Evolutionary conservation across 108 stramenopile species (phyloP), one percentile per base, ranked within the genome.

Genomic region (Tribonema minus): DNA sequence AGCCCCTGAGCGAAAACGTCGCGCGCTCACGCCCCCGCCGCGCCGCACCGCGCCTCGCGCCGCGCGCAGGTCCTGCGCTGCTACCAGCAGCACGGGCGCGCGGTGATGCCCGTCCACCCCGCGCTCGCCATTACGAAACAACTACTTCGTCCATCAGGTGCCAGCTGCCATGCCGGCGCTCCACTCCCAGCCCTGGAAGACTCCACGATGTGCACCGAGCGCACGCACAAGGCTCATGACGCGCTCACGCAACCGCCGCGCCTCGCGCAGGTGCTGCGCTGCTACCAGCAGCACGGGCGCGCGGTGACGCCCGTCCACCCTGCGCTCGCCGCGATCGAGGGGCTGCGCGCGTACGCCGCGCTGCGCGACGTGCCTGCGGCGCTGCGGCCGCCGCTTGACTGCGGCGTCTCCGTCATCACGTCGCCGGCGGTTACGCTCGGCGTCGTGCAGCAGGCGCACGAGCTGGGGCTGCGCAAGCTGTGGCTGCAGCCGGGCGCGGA

Each of bases 401-500:
- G 54, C 32, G 39, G 61, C 3, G 72, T 73, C 2, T 73, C 72
- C 40, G 63, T 73, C 38, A 64, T 75, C 46, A 75, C 64, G 9
- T 23, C 38, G 32, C 23, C 70, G 32, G 70, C 40, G 64, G 64
- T 80, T 12, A 71, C 77, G 12, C 38, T 79, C 6, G 32, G 27
- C 35, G 68, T 79, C 3, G 58, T 79, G 9, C 61, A 70, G 61
- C 41, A 79, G 69, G 77, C 77, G 6, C 46, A 32, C 29, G 26
- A 33, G 34, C 77, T 79, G 5, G 77, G 77, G 25, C 33, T 79
- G 33, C 67, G 35, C 27, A 36, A 37, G 2, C 37, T 79, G 37
- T 79, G 77, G 77, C 68, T 79, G 9, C 77, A 79, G 38, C 77
- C 77, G 26, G 77, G 77, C 12, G 59, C 67, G 34, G 68, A 79